Base-by-base conservation (phyloP, 1,284 basidiomycete species). In the Heterobasidion irregulare region DNA sequence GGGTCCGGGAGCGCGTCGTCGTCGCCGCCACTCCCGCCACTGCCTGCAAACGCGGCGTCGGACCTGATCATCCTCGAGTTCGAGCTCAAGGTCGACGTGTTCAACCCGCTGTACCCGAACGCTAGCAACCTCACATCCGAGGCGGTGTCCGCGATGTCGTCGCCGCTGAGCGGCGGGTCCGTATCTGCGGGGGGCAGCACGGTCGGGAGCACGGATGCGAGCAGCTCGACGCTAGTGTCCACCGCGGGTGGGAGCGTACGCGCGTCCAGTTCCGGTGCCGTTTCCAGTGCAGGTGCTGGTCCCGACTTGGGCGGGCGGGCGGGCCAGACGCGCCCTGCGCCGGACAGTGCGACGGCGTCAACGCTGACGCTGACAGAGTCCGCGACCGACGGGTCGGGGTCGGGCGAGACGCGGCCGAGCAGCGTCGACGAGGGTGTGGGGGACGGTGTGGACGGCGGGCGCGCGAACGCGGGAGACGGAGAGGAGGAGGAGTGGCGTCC, bases 51-150 rank as follows among this genome's bases (percentile, higher is more conserved):
- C 5, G 51, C 55, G 12, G 41, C 49, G 64, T 41, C 62, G 53
- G 63, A 60, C 54, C 65, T 79, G 52, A 79, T 92, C 61, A 76
- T 92, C 36, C 77, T 94, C 63, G 92, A 95, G 66, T 91, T 94
- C 61, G 92, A 94, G 68, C 75, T 92, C 19, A 89, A 93, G 64
- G 69, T 74, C 50, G 92, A 94, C 65, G 62, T 66, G 0, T 70
- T 84, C 65, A 93, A 94, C 62, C 92, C 92, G 0, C 71, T 93
- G 9, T 86, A 86, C 63, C 82, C 82, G 6, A 60, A 63, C 36
- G 12, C 12, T 2, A 41, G 38, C 38, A 41, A 10, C n/a, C 38
- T 41, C 38, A n/a, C 12, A 2, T 10, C 38, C 12, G 18, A 48
- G 13, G 7, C 26, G 7, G 18, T 48, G 33, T 48, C 47, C 33